A percentile compares a stretch with the other conserved stretches of the same genome.
These are phyloP conservation scores for Hemileccinum rubropunctum DNA, from an alignment of 768 basidiomycete species.

Conservation along the genomic window DNA sequence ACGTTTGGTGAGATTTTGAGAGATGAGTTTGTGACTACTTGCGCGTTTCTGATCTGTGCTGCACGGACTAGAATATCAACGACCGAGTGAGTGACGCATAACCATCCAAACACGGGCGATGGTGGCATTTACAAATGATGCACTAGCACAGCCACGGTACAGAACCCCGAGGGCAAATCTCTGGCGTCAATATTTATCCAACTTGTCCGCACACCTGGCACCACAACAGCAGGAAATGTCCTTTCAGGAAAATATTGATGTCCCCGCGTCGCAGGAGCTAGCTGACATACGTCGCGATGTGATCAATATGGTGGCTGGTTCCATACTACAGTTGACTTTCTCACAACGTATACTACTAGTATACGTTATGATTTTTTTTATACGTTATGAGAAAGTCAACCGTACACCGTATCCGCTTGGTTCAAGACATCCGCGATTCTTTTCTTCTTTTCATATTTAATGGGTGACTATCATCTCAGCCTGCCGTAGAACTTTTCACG, in stretches of 20 bases:
- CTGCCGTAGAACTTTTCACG: conserved; percentile 46
- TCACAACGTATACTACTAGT: no score
- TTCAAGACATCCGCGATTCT: background rate
- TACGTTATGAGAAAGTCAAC: no score
- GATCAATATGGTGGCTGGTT: no score
- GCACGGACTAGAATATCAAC: conserved; percentile 63
- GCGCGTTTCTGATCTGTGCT: conserved; percentile 53
- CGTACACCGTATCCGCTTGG: no score
- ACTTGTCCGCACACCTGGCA: background rate
- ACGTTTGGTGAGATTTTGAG: no score
- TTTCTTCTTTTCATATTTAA: background rate
- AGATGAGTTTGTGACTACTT: conserved; percentile 15
- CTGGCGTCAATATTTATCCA: conserved; percentile 1
- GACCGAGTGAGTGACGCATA: conserved; percentile 61
- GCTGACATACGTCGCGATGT: no score
- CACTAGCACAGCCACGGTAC: conserved; percentile 13
- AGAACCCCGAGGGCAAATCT: background rate
- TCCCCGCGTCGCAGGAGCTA: no score
- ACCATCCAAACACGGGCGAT: conserved; percentile 66
- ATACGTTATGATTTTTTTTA: no score
- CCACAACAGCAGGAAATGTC: no score
- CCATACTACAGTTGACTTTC: no score
- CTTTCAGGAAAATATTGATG: no score
- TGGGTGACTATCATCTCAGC: conserved; percentile 8
- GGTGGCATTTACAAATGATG: conserved; percentile 52